These are phyloP conservation scores for Starmerella bombicola DNA, from an alignment of 805 yeast species.

Conservation along the genomic window DNA sequence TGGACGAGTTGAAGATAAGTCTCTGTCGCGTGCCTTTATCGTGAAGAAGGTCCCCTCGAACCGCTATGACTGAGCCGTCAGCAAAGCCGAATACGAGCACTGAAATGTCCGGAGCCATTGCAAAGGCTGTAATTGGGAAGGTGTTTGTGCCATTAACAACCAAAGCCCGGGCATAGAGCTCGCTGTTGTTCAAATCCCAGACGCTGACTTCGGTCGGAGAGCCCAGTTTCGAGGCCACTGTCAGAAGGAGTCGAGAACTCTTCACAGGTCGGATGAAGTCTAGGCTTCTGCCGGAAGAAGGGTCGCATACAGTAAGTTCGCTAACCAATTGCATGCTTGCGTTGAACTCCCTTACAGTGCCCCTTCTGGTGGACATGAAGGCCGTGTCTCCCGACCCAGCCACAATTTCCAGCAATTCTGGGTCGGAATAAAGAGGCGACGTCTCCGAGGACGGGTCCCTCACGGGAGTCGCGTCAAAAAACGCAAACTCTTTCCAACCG, in stretches of 20 bases:
- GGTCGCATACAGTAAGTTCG: conserved; percentile 44
- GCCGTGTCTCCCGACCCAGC: conserved; percentile 41
- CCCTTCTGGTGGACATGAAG: conserved; percentile 46
- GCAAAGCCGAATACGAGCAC: conserved; percentile 68
- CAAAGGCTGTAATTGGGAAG: conserved; percentile 61
- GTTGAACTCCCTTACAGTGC: conserved; percentile 46
- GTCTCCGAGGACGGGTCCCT: conserved; percentile 65
- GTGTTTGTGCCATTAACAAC: conserved; percentile 57
- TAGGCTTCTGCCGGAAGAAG: conserved; percentile 48
- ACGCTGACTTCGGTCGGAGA: conserved; percentile 53
- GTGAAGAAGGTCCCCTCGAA: conserved; percentile 76
- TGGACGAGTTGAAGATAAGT: conserved; percentile 50
- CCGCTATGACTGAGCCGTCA: conserved; percentile 67
- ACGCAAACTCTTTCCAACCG: conserved; percentile 70
- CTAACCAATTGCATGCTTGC: conserved; percentile 36
- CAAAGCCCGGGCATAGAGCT: conserved; percentile 10
- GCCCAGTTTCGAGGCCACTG: conserved; percentile 62
- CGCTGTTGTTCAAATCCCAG: conserved; percentile 46
- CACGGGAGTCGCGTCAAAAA: conserved; percentile 73
- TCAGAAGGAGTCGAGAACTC: conserved; percentile 43
- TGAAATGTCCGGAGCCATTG: conserved; percentile 42
- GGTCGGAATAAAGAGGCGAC: conserved; percentile 66
- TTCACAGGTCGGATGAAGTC: conserved; percentile 42
- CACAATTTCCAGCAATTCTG: conserved; percentile 51
- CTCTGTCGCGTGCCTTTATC: conserved; percentile 89